Percentiles rank a stretch among this genome's conserved stretches.
These are phyloP conservation scores for Capsicum rhomboideum DNA, from an alignment of 257 asterid species.

Conservation along the genomic window DNA sequence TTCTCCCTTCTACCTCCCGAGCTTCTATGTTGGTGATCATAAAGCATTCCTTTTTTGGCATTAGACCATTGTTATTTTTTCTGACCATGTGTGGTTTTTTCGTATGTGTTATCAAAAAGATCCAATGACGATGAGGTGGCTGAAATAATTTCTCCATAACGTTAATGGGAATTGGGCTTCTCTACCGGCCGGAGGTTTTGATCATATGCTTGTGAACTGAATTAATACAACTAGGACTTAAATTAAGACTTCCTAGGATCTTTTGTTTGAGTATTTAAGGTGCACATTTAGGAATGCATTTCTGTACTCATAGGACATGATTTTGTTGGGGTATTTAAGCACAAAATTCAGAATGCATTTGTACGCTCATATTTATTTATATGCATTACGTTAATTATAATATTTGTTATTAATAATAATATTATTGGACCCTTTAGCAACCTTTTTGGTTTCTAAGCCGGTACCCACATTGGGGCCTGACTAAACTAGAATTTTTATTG, in stretches of 20 bases:
- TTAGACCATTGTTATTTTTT: neutral
- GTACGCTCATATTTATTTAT: neutral
- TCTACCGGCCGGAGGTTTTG: constrained; percentile 75
- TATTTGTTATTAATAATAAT: neutral
- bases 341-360: no score
- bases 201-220: constrained; percentile 45
- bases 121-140: constrained; percentile 78
- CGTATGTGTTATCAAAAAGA: constrained; percentile 50
- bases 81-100: neutral
- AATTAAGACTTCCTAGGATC: neutral
- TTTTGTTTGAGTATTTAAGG: neutral
- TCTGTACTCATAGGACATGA: no score
- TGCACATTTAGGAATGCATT: neutral
- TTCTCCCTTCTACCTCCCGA: neutral
- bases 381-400: neutral
- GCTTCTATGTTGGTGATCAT: neutral
- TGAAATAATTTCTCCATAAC: constrained; percentile 64
- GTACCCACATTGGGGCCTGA: no score
- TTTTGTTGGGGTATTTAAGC: no score
- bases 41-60: neutral
- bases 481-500: no score
- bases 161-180: constrained; percentile 68
- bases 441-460: neutral
- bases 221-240: neutral
- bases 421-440: neutral